These are phyloP conservation scores for Trichothecium sympodiale DNA, from an alignment of 2,329 filamentous ascomycete genomes.

Conservation along the genomic window DNA sequence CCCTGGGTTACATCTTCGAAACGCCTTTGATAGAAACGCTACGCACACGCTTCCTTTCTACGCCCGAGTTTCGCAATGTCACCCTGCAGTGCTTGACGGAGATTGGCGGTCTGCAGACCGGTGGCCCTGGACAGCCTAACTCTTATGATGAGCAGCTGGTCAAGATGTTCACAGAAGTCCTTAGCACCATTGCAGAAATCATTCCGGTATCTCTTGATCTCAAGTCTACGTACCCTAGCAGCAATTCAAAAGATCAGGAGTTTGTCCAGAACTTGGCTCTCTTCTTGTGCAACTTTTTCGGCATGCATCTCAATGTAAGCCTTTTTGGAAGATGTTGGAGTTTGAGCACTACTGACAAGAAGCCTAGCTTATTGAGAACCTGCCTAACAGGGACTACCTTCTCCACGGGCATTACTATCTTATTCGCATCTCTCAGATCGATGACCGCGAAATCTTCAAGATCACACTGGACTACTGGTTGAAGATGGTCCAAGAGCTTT, in stretches of 20 bases:
- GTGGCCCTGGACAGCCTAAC: conserved; percentile 51
- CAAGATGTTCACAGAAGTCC: conserved; percentile 95
- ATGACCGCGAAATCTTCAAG: conserved; percentile 98
- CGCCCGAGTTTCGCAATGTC: conserved; percentile 91
- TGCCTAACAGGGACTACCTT: conserved; percentile 90
- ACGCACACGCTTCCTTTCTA: conserved; percentile 81
- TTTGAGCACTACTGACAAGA: conserved; percentile 4
- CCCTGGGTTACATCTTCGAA: conserved; percentile 96
- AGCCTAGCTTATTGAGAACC: conserved; percentile 74
- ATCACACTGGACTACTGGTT: conserved; percentile 99
- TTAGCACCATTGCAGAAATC: conserved; percentile 86
- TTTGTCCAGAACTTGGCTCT: conserved; percentile 95
- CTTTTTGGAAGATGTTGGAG: not conserved
- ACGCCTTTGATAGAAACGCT: conserved; percentile 92
- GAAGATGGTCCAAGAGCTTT: conserved; percentile 92
- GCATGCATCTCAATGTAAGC: conserved; percentile 73
- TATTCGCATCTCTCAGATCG: conserved; percentile 95
- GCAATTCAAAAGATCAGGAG: conserved; percentile 89
- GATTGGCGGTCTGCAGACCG: conserved; percentile 87
- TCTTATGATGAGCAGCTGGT: conserved; percentile 93
- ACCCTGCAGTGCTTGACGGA: conserved; percentile 95
- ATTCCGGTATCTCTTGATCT: conserved; percentile 86
- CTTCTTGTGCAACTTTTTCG: conserved; percentile 95
- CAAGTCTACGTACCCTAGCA: conserved; percentile 81
- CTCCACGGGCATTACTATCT: conserved; percentile 96